phyloP scores from a whole-genome alignment of 208 protist species.

The Crithidia acanthocephali region DNA sequence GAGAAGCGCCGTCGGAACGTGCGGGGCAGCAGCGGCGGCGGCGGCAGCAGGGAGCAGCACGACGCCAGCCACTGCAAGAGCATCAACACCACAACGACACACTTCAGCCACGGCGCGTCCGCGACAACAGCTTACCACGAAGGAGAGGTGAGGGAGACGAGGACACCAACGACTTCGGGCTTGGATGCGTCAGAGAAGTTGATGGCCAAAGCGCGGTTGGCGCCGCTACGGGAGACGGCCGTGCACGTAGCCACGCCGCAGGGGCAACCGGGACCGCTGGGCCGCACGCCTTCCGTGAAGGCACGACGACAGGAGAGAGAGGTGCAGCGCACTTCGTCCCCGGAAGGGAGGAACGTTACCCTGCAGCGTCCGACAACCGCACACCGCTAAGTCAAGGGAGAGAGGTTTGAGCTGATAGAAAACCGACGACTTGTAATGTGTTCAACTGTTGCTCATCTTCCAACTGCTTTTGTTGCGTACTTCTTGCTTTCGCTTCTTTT shows the following conservation, averaged over 20 bases:
- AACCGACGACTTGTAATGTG: background rate
- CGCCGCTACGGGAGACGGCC: slow-evolving; percentile 14
- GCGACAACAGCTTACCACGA: background rate
- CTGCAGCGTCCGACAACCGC: slow-evolving; percentile 14
- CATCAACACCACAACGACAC: background rate
- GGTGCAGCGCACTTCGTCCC: slow-evolving; percentile 11
- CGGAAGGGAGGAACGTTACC: background rate
- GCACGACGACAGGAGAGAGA: background rate
- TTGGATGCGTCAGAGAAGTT: background rate
- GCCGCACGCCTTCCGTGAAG: slow-evolving; percentile 7
- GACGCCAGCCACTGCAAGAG: background rate
- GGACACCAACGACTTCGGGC: background rate
- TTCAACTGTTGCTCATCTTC: background rate
- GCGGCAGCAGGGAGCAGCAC: no score
- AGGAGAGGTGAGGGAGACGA: background rate
- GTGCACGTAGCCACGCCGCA: slow-evolving; percentile 1
- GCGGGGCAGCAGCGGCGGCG: background rate
- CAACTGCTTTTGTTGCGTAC: slow-evolving; percentile 6
- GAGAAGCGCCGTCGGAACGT: background rate
- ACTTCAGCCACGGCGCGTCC: background rate
- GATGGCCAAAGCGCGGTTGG: background rate
- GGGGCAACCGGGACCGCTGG: background rate
- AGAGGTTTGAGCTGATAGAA: background rate
- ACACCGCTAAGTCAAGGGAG: background rate
- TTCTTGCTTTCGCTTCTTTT: no score